Conservation (phyloP, 2,329 filamentous ascomycete genomes). For the Neonectria coccinea region DNA sequence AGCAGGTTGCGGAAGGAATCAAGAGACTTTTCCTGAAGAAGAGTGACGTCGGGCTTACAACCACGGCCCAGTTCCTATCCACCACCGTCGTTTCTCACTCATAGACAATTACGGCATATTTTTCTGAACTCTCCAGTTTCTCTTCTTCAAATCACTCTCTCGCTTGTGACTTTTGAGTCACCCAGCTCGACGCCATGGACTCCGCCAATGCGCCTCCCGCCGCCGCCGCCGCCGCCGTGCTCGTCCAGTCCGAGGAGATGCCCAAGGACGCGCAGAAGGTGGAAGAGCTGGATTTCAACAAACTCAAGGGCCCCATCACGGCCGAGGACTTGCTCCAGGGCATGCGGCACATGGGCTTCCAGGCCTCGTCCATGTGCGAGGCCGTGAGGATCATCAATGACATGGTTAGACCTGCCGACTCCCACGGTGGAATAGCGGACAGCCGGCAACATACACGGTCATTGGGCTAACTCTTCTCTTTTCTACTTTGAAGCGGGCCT, state of each 20-base stretch:
- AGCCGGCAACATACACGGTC: neutral
- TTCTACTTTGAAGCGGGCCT: conserved; percentile 68
- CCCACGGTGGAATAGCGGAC: neutral
- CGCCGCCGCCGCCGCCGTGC: conserved; percentile 80
- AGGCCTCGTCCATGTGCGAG: conserved; percentile 79
- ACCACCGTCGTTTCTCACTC: too few relatives aligned
- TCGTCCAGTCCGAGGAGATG: conserved; percentile 85
- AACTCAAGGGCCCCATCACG: conserved; percentile 81
- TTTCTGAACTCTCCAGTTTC: conserved; percentile 2
- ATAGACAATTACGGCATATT: neutral
- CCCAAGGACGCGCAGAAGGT: conserved; percentile 84
- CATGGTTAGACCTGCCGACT: conserved; percentile 72
- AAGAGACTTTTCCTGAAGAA: conserved; percentile 2
- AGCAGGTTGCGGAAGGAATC: conserved; percentile 8
- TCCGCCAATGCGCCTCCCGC: conserved; percentile 63
- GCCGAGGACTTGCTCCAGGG: conserved; percentile 85
- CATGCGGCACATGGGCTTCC: conserved; percentile 87
- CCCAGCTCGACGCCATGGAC: conserved; percentile 44
- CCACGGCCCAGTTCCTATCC: too few relatives aligned
- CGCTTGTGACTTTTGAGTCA: conserved; percentile 12
- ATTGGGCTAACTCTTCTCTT: conserved; percentile 30
- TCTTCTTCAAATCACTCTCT: conserved; percentile 17
- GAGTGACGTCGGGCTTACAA: conserved; percentile 16
- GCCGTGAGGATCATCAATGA: conserved; percentile 93
- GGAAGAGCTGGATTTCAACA: conserved; percentile 92